Conservation (phyloP, 225 moss, liverwort and hornwort genomes). For the Bryum argenteum region DNA sequence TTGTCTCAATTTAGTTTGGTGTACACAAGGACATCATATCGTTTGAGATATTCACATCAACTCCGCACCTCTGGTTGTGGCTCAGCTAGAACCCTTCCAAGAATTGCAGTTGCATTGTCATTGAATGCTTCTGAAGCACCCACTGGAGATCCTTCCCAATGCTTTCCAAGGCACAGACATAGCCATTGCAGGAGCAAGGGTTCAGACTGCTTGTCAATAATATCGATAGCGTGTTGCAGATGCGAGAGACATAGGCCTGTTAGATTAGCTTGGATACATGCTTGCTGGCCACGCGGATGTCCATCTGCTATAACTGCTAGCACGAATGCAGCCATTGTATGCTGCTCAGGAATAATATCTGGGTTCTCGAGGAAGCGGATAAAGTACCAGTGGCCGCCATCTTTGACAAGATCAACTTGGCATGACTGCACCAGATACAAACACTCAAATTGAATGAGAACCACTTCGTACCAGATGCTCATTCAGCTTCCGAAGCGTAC, state of each 20-base stretch:
- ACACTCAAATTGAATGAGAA: slow-evolving; percentile 20
- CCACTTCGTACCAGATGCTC: slow-evolving; percentile 5
- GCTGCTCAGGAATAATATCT: slow-evolving; percentile 72
- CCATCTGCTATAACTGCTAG: slow-evolving; percentile 80
- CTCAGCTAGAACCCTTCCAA: slow-evolving; percentile 62
- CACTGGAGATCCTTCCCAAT: slow-evolving; percentile 72
- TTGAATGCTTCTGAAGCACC: slow-evolving; percentile 57
- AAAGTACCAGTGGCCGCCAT: slow-evolving; percentile 81
- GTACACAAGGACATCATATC: slow-evolving; percentile 1
- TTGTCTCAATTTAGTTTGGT: background rate
- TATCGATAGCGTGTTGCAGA: slow-evolving; percentile 51
- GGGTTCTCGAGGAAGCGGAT: slow-evolving; percentile 79
- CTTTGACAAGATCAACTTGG: slow-evolving; percentile 87
- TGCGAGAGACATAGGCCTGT: slow-evolving; percentile 66
- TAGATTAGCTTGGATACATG: slow-evolving; percentile 67
- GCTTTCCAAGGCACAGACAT: slow-evolving; percentile 81
- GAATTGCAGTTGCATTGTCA: slow-evolving; percentile 59
- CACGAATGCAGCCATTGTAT: slow-evolving; percentile 87
- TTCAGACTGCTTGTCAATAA: slow-evolving; percentile 50
- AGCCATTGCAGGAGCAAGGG: slow-evolving; percentile 83
- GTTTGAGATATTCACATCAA: background rate
- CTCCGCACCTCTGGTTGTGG: slow-evolving; percentile 71
- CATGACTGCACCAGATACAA: slow-evolving; percentile 64
- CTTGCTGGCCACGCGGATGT: slow-evolving; percentile 70
- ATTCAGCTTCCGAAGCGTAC: slow-evolving; percentile 13